Evolutionary conservation across 257 asterid genomes (phyloP).

Genomic region (Nicotiana otophora): DNA sequence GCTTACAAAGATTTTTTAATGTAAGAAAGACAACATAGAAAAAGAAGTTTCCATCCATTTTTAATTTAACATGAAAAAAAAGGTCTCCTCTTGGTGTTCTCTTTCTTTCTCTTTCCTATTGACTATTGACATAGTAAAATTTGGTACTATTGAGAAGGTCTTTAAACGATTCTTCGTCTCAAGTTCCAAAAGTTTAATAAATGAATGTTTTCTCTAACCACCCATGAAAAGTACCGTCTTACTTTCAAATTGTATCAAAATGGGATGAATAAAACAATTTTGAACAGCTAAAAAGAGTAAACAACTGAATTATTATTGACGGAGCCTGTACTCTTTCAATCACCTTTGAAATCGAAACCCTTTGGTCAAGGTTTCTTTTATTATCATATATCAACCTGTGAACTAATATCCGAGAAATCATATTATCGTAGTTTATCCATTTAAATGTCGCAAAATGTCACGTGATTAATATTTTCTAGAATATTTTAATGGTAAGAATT

Average conservation of each 20-base stretch:
- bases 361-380: not conserved
- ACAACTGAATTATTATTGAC: not conserved
- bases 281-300: not conserved
- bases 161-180: no score
- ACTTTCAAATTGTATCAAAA: not conserved
- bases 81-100: no score
- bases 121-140: no score
- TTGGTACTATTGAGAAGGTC: no score
- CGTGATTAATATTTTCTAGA: not conserved
- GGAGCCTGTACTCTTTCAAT: not conserved
- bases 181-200: no score
- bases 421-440: not conserved
- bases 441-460: not conserved
- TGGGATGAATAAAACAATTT: not conserved
- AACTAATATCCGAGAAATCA: not conserved
- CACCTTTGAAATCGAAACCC: not conserved
- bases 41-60: not conserved
- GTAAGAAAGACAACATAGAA: not conserved
- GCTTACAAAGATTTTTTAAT: no score
- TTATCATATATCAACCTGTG: not conserved
- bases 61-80: not conserved
- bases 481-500: not conserved
- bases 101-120: no score
- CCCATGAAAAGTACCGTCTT: not conserved
- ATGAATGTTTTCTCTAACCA: no score